phyloP scores from a whole-genome alignment of 331 rosid species.

The Telfairia occidentalis region DNA sequence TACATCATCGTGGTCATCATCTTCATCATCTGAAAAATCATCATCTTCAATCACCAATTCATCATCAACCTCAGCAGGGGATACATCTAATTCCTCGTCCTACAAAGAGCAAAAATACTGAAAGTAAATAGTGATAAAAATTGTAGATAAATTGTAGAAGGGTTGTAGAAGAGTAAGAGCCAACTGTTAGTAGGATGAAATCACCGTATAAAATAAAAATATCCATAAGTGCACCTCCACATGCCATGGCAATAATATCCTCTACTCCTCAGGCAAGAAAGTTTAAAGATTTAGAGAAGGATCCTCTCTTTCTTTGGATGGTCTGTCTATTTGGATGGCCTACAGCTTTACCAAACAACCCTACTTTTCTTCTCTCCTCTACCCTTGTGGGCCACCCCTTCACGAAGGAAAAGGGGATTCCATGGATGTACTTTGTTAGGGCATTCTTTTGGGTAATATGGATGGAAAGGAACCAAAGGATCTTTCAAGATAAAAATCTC shows the following conservation, averaged over 20 bases:
- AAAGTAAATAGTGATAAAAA: slow-evolving; percentile 1
- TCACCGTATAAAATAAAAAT: background rate
- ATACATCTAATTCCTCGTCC: slow-evolving; percentile 84
- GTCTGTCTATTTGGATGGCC: too few species aligned
- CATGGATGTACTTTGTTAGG: too few species aligned
- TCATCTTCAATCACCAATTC: slow-evolving; percentile 86
- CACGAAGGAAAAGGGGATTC: too few species aligned
- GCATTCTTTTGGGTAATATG: too few species aligned
- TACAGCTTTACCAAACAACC: too few species aligned
- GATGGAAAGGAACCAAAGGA: too few species aligned
- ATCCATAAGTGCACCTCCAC: background rate
- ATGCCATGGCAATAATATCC: background rate
- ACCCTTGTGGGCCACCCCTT: too few species aligned
- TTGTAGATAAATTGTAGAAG: too few species aligned
- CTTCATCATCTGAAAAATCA: slow-evolving; percentile 88
- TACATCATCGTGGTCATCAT: slow-evolving; percentile 90
- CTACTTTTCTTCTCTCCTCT: too few species aligned
- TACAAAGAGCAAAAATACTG: slow-evolving; percentile 15
- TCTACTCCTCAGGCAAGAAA: background rate
- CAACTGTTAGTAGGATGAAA: background rate
- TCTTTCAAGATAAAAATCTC: too few species aligned
- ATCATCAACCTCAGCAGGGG: slow-evolving; percentile 83
- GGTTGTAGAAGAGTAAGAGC: background rate
- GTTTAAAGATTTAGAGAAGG: too few species aligned
- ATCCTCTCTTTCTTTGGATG: too few species aligned